Evolutionary conservation across 768 basidiomycete species (phyloP).

Genomic region (Calocybe indica): DNA sequence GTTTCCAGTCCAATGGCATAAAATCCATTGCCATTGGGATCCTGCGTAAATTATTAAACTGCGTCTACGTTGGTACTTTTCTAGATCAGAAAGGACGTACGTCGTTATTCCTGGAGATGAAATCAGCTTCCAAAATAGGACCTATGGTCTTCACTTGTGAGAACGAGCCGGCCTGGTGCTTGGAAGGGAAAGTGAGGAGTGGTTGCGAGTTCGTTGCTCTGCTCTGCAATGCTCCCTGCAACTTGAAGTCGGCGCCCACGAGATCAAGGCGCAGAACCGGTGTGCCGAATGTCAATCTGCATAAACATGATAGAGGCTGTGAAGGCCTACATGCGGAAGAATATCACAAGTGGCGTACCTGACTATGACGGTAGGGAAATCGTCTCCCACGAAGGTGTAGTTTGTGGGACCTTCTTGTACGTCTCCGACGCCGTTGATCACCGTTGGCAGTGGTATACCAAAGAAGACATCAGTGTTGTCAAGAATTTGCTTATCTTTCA

Average conservation of each 20-base stretch:
- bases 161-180: conserved; percentile 29
- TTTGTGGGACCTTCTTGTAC: conserved; percentile 33
- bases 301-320: conserved; percentile 10
- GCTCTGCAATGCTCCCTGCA: conserved; percentile 33
- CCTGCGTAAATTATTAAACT: too few species aligned
- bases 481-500: conserved; percentile 44
- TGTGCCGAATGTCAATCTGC: conserved; percentile 42
- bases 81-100: conserved; percentile 18
- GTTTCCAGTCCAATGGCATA: conserved; percentile 19
- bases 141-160: conserved; percentile 38
- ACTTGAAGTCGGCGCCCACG: conserved; percentile 33
- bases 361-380: conserved; percentile 36
- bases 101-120: conserved; percentile 39
- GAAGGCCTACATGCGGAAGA: neutral
- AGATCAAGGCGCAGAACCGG: conserved; percentile 41
- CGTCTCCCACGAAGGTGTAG: conserved; percentile 38
- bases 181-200: conserved; percentile 35
- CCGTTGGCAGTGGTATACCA: conserved; percentile 34
- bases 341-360: conserved; percentile 18
- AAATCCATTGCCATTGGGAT: conserved; percentile 20
- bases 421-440: conserved; percentile 35
- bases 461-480: conserved; percentile 45
- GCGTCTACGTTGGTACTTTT: neutral
- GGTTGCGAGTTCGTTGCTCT: conserved; percentile 13
- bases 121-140: conserved; percentile 39